Conservation (phyloP, 192 early-diverging fungal genomes). For the Coemansia sp. region DNA sequence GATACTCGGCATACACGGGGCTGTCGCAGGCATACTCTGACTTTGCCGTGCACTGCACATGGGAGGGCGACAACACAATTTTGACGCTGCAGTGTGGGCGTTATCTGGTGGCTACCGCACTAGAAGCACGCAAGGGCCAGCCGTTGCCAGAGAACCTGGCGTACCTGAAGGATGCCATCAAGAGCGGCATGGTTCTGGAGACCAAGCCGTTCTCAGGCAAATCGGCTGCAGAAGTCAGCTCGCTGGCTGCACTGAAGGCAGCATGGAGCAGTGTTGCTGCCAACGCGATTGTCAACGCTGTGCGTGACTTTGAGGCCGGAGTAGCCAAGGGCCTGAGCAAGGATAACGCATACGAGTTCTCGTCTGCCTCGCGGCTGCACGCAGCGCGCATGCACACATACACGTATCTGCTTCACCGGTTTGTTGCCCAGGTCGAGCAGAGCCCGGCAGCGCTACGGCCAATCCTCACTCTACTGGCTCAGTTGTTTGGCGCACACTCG, state of each 20-base stretch:
- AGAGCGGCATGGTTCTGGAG: slow-evolving; percentile 22
- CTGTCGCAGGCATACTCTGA: slow-evolving; percentile 82
- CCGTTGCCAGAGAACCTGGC: slow-evolving; percentile 72
- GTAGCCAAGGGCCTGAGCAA: slow-evolving; percentile 65
- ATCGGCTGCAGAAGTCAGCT: slow-evolving; percentile 32
- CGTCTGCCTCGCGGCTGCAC: slow-evolving; percentile 77
- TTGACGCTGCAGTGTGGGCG: slow-evolving; percentile 85
- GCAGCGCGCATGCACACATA: slow-evolving; percentile 85
- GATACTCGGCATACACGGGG: slow-evolving; percentile 90
- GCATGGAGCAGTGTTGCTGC: slow-evolving; percentile 82
- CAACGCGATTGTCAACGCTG: slow-evolving; percentile 80
- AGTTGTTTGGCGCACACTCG: slow-evolving; percentile 80
- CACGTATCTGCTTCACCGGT: slow-evolving; percentile 83
- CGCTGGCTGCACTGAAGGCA: slow-evolving; percentile 67
- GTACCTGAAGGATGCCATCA: slow-evolving; percentile 67
- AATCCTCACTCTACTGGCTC: slow-evolving; percentile 69
- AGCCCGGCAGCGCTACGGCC: slow-evolving; percentile 64
- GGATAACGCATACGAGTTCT: slow-evolving; percentile 84
- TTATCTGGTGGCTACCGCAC: slow-evolving; percentile 74
- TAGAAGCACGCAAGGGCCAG: slow-evolving; percentile 72
- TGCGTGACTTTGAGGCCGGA: slow-evolving; percentile 71
- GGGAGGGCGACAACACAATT: slow-evolving; percentile 92
- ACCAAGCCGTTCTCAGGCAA: slow-evolving; percentile 25
- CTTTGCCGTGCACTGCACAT: slow-evolving; percentile 88
- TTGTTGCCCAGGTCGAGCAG: slow-evolving; percentile 69